Percentiles rank a stretch among this genome's conserved stretches.
Conservation (phyloP, 2,329 filamentous ascomycete genomes). For the Monosporascus sp. region DNA sequence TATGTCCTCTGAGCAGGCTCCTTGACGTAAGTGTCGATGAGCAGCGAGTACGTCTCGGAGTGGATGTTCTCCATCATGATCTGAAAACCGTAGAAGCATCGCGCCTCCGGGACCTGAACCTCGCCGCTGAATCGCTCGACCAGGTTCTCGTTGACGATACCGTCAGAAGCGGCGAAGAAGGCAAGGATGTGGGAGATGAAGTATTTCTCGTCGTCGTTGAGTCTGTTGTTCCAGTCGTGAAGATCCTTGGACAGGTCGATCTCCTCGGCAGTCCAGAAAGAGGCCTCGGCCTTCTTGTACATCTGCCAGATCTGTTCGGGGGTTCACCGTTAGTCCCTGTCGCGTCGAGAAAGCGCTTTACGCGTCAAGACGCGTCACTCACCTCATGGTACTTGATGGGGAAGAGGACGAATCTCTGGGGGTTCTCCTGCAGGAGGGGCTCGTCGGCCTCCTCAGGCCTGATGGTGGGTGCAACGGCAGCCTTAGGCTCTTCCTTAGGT, state of each 20-base stretch:
- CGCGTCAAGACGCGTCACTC: slow-evolving; percentile 61
- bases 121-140: slow-evolving; percentile 96
- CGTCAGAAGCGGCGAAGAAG: slow-evolving; percentile 98
- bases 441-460: slow-evolving; percentile 74
- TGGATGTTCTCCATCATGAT: slow-evolving; percentile 99
- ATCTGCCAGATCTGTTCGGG: slow-evolving; percentile 89
- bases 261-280: slow-evolving; percentile 99
- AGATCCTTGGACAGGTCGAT: slow-evolving; percentile 98
- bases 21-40: slow-evolving; percentile 99
- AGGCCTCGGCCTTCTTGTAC: slow-evolving; percentile 99
- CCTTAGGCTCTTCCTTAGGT: slow-evolving; percentile 33
- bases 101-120: slow-evolving; percentile 94
- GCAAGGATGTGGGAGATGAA: slow-evolving; percentile 98
- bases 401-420: slow-evolving; percentile 93
- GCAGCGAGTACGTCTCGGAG: slow-evolving; percentile 97
- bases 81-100: slow-evolving; percentile 99
- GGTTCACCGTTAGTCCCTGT: slow-evolving; percentile 32
- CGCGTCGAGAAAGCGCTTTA: slow-evolving; percentile 51
- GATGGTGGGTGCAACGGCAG: slow-evolving; percentile 43
- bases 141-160: slow-evolving; percentile 99
- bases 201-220: slow-evolving; percentile 96
- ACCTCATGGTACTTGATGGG: slow-evolving; percentile 99
- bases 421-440: slow-evolving; percentile 92
- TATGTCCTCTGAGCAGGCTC: slow-evolving; percentile 90
- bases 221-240: slow-evolving; percentile 97